Percentiles rank a stretch among this genome's conserved stretches.
Evolutionary conservation across 257 asterid species (phyloP).

Genomic region (Nicotiana benthamiana): DNA sequence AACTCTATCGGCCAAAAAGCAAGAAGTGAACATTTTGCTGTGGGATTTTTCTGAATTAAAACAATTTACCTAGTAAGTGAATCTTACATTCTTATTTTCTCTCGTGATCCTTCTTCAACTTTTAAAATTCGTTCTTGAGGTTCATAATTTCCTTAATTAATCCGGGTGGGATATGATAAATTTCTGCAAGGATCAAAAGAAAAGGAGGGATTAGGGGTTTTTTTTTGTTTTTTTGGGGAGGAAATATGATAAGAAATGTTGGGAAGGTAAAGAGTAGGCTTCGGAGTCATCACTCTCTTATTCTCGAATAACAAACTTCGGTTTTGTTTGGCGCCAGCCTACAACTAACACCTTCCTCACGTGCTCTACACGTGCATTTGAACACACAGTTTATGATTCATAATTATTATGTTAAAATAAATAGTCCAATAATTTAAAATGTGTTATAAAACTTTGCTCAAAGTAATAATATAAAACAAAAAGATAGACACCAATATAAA

Average conservation of each 20-base stretch:
- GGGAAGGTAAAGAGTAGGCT: not conserved
- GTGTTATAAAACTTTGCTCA: too few relatives aligned
- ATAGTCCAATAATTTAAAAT: too few relatives aligned
- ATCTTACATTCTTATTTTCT: not conserved
- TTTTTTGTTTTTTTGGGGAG: too few relatives aligned
- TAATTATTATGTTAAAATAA: too few relatives aligned
- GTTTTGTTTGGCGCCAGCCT: not conserved
- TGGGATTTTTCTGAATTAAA: not conserved
- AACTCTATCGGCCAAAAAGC: not conserved
- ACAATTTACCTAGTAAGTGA: slow-evolving; percentile 3
- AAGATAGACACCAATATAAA: too few relatives aligned
- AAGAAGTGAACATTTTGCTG: not conserved
- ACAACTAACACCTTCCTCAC: not conserved
- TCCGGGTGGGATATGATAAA: not conserved
- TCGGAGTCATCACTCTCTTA: not conserved
- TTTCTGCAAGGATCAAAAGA: not conserved
- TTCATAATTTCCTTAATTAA: not conserved
- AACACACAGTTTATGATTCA: too few relatives aligned
- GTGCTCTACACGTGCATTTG: not conserved
- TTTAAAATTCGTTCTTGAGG: not conserved
- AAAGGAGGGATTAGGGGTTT: too few relatives aligned
- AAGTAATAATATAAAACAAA: too few relatives aligned
- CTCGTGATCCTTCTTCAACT: not conserved
- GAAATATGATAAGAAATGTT: not conserved
- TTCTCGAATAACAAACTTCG: not conserved